Evolutionary conservation across 106 monocot genomes (phyloP), one percentile per base, ranked within the genome.

Genomic region (Acorus calamus): DNA sequence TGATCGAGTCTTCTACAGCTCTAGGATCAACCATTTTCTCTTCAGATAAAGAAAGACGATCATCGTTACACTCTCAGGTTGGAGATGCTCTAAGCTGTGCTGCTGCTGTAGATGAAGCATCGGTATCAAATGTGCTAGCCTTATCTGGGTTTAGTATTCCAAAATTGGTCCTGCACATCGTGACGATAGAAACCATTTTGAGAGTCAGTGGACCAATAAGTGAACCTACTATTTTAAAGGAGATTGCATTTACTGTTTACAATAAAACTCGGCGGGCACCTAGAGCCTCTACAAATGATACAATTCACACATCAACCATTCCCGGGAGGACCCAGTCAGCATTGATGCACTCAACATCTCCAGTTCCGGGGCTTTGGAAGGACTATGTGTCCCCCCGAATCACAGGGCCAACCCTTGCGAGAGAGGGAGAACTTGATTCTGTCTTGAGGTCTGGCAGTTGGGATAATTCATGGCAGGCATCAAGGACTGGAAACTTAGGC

Each of bases 221-320:
- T 57, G 87, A 96, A 60, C 84, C 85, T 55, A 75, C 87, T 49
- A 46, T 87, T 55, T 72, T 87, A 48, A 96, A 91, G 69, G 94
- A 96, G 55, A 74, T 91, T 70, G 87, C 94, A 57, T 91, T 96
- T 74, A 87, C 94, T 11, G 86, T 96, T 8, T 96, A 91, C 78
- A 96, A 87, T 52, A 96, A 96, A 62, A 79, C 91, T 47, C 74
- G 94, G 3, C 74, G 94, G 56, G 80, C 85, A 11, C 72, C 80
- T 42, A 65, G 83, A 8, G n/a, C 86, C 44, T 64, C 78, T 46
- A 63, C 66, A 14, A 61, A 8, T 62, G 89, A 89, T 57, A 67
- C 69, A 49, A 55, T 77, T 62, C 86, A 74, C 14, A 61, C 85
- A 60, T 67, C 73, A 47, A 28, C 78, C 45, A 57, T 73, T 8